Base-by-base conservation (phyloP, 192 early-diverging fungal species). In the Podila clonocystis region DNA sequence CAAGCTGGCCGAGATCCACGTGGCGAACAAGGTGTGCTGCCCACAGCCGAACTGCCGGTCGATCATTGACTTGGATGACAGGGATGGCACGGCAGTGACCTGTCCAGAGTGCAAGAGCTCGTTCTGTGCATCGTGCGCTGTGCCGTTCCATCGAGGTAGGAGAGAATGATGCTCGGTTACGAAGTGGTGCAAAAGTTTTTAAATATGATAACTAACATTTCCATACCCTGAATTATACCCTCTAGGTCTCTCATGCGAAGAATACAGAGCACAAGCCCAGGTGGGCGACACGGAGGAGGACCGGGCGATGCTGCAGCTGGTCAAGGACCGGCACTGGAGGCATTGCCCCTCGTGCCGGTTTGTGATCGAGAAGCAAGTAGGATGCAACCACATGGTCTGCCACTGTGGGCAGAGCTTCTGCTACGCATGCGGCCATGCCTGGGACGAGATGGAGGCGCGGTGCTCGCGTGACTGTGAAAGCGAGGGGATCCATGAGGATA, bases 351-450 rank as follows among this genome's bases (percentile, higher is more conserved):
- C 77, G 12, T 80, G 77, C 50, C 70, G 68, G 9, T 80, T 80
- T 30, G 77, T 80, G 62, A 80, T 80, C 17, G 77, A 80, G 62
- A 80, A 80, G 58, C 70, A 80, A 38, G 70, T 73, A 20, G 77
- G 77, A 0, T 80, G 77, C 50, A 72, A 80, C 58, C 77, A 80
- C 59, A 80, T 80, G 77, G 67, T 80, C 19, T 80, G 77, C 50
- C 77, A 80, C 30, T 80, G 77, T 28, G 77, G 77, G 13, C 77
- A 80, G 29, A 80, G 70, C 45, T 80, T 80, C 62, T 80, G 77
- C 13, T 80, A 80, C 59, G 70, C 65, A 0, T 80, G 77, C 28
- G 77, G 77, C 12, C 38, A 73, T 26, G 30, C 77, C 22, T 80
- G 77, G 77, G 63, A 73, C 57, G 77, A 80, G 26, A 26, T 80